Percentiles rank a stretch among this genome's conserved stretches.
phyloP scores from a whole-genome alignment of 306 rosid species.

The Albizia julibrissin region DNA sequence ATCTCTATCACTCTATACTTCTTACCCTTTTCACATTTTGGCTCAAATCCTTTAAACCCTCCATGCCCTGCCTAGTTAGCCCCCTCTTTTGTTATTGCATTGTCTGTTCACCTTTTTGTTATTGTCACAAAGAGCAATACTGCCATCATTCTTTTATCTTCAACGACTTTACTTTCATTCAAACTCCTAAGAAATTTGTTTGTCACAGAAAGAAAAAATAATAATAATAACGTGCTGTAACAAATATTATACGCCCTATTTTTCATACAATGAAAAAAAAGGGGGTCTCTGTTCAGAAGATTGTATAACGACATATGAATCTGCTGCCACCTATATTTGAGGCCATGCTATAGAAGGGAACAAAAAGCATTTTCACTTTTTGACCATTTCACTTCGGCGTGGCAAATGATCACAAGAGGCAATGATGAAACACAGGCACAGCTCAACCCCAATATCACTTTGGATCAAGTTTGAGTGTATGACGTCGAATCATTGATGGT shows the following conservation, averaged over 20 bases:
- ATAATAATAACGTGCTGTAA: too few relatives aligned
- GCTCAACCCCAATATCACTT: constrained; percentile 6
- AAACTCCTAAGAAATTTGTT: neutral
- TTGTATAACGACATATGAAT: neutral
- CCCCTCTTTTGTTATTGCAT: neutral
- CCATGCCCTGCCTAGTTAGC: neutral
- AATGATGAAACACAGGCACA: constrained; percentile 24
- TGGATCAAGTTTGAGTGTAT: neutral
- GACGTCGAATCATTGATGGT: neutral
- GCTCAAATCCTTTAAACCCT: constrained; percentile 27
- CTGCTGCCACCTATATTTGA: constrained; percentile 7
- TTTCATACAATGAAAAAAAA: neutral
- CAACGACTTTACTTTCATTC: constrained; percentile 15
- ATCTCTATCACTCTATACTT: neutral
- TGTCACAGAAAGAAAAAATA: neutral
- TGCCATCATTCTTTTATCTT: neutral
- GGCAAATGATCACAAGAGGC: constrained; percentile 25
- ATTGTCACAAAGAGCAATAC: neutral
- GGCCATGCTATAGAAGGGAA: constrained; percentile 18
- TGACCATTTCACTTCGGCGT: constrained; percentile 32
- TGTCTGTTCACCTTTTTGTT: neutral
- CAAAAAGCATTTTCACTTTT: constrained; percentile 33
- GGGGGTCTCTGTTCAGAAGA: neutral
- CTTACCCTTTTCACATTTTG: neutral
- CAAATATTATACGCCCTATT: neutral